These are phyloP conservation scores for Aspergillus pseudoglaucus DNA, from an alignment of 2,329 filamentous ascomycete genomes.

Conservation along the genomic window DNA sequence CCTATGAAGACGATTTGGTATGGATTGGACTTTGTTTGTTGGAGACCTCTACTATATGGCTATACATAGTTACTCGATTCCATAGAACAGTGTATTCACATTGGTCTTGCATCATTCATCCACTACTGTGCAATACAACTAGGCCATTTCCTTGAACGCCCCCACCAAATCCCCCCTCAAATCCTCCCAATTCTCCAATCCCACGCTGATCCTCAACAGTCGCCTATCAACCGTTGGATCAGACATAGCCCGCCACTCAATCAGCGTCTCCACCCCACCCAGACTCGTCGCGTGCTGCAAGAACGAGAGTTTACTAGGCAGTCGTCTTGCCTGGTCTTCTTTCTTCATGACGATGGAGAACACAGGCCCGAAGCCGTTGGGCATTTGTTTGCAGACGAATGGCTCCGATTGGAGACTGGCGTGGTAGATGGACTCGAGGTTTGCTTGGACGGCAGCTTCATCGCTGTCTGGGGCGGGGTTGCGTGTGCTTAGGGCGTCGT, in stretches of 20 bases:
- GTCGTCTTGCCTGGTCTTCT: constrained; percentile 53
- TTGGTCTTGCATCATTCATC: background rate
- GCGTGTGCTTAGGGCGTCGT: constrained; percentile 40
- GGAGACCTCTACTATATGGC: too few species aligned
- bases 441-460: constrained; percentile 42
- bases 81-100: too few species aligned
- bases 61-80: too few species aligned
- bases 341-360: constrained; percentile 67
- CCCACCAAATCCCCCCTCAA: constrained; percentile 66
- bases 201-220: constrained; percentile 74
- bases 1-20: too few species aligned
- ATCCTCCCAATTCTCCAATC: constrained; percentile 82
- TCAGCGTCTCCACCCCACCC: constrained; percentile 88
- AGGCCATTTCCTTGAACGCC: constrained; percentile 43
- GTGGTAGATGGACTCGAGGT: constrained; percentile 62
- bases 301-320: constrained; percentile 72
- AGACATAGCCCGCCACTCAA: constrained; percentile 93
- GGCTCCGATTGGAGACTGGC: constrained; percentile 68
- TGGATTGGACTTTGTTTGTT: too few species aligned
- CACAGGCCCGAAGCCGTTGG: constrained; percentile 79
- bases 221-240: constrained; percentile 65
- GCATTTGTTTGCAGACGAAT: constrained; percentile 87
- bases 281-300: constrained; percentile 95
- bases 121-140: constrained; percentile 13
- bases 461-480: constrained; percentile 36